Base-by-base conservation (phyloP, 2,329 filamentous ascomycete species). In the Colletotrichum incanum region DNA sequence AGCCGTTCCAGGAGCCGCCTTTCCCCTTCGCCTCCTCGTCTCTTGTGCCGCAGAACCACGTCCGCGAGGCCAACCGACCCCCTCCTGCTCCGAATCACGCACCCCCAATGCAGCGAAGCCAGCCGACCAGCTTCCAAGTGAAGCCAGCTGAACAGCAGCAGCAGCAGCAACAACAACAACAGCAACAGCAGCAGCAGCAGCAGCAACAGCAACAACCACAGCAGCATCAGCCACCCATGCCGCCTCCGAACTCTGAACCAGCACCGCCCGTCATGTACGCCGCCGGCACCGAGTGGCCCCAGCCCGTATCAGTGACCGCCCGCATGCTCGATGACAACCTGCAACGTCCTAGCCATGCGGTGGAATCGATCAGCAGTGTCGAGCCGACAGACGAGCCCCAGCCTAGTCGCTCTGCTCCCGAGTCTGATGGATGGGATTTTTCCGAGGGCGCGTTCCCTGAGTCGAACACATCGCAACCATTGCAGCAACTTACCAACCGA, bases 351-450 rank as follows among this genome's bases (percentile, higher is more conserved):
- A 84, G 82, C 69, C 83, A 85, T 60, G 79, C 80, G 3, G 81
- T 80, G 16, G 85, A 87, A 62, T 79, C 80, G 18, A 73, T 84
- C 34, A 79, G 79, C 26, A 81, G 80, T 20, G 75, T 80, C 52
- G 84, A 86, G 47, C 81, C 83, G n/a, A 68, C 79, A 26, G 84
- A 84, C 55, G 84, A 86, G 47, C 76, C 83, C 20, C 78, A 83
- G 31, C 86, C 76, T 73, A 84, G 60, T 50, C 72, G 81, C 31
- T 77, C 78, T 1, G 78, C 81, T 9, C 83, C 86, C 5, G 91
- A 93, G 71, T 79, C 88, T 0, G 95, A 98, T 78, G 94, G 90
- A 11, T 99, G 96, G 96, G 95, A 97, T 78, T 99, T 99, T 76
- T 94, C 96, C 65, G 95, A 98, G 71, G 88, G 91, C 11, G 85